A percentile compares a stretch with the other conserved stretches of the same genome.
Conservation (phyloP, 106 monocot genomes). For the Allium fistulosum region DNA sequence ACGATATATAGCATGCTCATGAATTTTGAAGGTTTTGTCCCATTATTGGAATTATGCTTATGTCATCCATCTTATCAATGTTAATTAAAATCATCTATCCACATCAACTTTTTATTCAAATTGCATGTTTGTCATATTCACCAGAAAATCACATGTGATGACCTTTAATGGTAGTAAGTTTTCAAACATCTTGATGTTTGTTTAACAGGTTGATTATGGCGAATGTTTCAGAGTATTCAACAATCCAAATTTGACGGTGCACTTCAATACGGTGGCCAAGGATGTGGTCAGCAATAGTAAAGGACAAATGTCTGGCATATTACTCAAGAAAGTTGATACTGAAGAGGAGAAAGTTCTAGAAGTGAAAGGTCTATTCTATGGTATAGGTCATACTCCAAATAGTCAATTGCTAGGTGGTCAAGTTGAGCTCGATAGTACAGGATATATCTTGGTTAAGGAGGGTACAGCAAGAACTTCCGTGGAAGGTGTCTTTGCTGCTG, state of each 20-base stretch:
- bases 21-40: too few relatives aligned
- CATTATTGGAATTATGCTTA: too few relatives aligned
- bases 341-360: slow-evolving; percentile 72
- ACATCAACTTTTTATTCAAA: too few relatives aligned
- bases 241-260: slow-evolving; percentile 93
- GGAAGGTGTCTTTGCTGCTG: slow-evolving; percentile 97
- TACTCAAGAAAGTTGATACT: slow-evolving; percentile 52
- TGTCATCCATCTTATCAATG: too few relatives aligned
- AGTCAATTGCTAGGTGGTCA: slow-evolving; percentile 86
- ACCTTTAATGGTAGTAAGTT: slow-evolving; percentile 33
- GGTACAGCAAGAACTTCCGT: slow-evolving; percentile 80
- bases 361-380: slow-evolving; percentile 90
- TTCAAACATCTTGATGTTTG: slow-evolving; percentile 85
- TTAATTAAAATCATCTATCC: too few relatives aligned
- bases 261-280: slow-evolving; percentile 81
- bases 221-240: slow-evolving; percentile 99
- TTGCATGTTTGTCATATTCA: slow-evolving; percentile 1
- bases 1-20: too few relatives aligned
- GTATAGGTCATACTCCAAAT: slow-evolving; percentile 94
- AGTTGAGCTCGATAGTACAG: slow-evolving; percentile 69
- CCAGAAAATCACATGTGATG: too few relatives aligned
- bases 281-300: slow-evolving; percentile 87
- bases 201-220: slow-evolving; percentile 99
- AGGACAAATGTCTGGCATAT: slow-evolving; percentile 88
- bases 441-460: slow-evolving; percentile 73